phyloP scores from a whole-genome alignment of 148 eudicot genomes.

The Camellia sinensis region DNA sequence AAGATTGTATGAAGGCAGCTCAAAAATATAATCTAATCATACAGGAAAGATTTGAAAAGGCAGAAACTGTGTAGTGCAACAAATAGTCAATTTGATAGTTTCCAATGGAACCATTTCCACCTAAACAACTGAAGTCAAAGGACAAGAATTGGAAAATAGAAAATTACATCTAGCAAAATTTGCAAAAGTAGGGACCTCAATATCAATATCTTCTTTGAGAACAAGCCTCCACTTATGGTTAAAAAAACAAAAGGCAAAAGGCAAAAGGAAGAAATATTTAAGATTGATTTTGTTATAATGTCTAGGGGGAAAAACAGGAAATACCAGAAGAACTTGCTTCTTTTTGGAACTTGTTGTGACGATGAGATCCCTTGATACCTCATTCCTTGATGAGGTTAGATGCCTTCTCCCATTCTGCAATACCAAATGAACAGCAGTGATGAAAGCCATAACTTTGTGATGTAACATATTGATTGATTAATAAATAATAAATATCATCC shows the following conservation, averaged over 20 bases:
- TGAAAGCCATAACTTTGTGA: background rate
- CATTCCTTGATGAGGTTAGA: conserved; percentile 83
- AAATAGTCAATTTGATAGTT: background rate
- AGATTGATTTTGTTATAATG: background rate
- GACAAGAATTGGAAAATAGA: background rate
- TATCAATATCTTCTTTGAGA: background rate
- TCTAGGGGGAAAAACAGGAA: background rate
- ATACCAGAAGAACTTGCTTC: conserved; percentile 92
- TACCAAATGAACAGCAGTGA: conserved; percentile 18
- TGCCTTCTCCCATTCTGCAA: conserved; percentile 91
- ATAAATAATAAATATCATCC: background rate
- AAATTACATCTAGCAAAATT: background rate
- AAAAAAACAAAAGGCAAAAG: background rate
- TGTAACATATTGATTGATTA: background rate
- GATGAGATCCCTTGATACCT: conserved; percentile 95
- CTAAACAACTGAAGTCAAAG: background rate
- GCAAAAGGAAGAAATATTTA: background rate
- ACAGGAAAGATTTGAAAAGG: background rate
- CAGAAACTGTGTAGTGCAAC: background rate
- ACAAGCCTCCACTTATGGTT: background rate
- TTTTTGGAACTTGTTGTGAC: conserved; percentile 81
- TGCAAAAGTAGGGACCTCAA: conserved; percentile 9
- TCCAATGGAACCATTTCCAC: background rate
- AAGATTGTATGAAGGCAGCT: background rate
- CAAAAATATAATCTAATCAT: background rate